A percentile compares a stretch with the other conserved stretches of the same genome.
Evolutionary conservation across 192 early-diverging fungal species (phyloP).

Genomic region (Gamsiella multidivaricata): DNA sequence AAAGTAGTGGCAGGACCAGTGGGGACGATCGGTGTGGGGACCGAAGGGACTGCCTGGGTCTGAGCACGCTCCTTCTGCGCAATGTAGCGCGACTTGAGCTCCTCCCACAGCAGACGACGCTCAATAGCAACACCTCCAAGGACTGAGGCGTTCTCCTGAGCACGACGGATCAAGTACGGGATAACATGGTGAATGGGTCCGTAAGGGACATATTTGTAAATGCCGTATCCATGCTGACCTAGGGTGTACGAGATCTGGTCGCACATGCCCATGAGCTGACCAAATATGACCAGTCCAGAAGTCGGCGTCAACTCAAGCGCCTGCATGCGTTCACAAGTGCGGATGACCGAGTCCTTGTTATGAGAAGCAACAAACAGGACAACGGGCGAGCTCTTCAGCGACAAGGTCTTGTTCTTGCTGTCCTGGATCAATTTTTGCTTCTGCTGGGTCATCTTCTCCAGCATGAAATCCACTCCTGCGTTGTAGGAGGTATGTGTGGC

Average conservation of each 20-base stretch:
- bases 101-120: slow-evolving; percentile 66
- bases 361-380: slow-evolving; percentile 90
- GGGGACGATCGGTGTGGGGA: slow-evolving; percentile 19
- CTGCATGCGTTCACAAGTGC: slow-evolving; percentile 72
- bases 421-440: slow-evolving; percentile 43
- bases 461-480: slow-evolving; percentile 75
- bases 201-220: slow-evolving; percentile 95
- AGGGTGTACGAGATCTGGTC: slow-evolving; percentile 88
- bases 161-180: slow-evolving; percentile 92
- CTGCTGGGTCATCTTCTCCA: slow-evolving; percentile 57
- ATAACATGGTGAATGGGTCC: slow-evolving; percentile 90
- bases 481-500: slow-evolving; percentile 90
- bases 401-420: slow-evolving; percentile 15
- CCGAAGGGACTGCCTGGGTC: slow-evolving; percentile 27
- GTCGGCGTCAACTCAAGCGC: slow-evolving; percentile 61
- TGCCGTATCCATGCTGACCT: slow-evolving; percentile 77
- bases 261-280: slow-evolving; percentile 95
- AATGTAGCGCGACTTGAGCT: slow-evolving; percentile 60
- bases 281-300: slow-evolving; percentile 83
- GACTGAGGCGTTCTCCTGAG: slow-evolving; percentile 92
- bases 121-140: slow-evolving; percentile 72
- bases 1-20: slow-evolving; percentile 22
- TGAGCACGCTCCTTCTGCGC: slow-evolving; percentile 33
- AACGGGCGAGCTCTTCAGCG: slow-evolving; percentile 58
- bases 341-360: slow-evolving; percentile 83